phyloP scores from a whole-genome alignment of 495 filamentous ascomycete genomes.

The Penicillium coffeae region DNA sequence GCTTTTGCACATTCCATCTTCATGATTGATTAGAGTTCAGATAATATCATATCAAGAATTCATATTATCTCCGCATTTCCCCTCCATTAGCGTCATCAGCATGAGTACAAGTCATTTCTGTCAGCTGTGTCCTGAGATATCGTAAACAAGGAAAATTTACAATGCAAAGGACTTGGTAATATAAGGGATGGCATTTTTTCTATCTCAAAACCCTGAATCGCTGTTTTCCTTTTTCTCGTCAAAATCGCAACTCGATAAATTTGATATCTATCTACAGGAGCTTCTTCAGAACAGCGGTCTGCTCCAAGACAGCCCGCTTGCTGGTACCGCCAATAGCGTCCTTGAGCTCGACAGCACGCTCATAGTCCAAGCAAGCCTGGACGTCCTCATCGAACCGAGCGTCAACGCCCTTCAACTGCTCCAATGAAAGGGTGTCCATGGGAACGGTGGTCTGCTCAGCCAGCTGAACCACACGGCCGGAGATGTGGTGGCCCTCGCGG shows the following conservation, averaged over 20 bases:
- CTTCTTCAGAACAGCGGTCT: conserved; percentile 67
- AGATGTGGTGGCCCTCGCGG: conserved; percentile 84
- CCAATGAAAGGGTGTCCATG: conserved; percentile 72
- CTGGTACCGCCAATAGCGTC: conserved; percentile 80
- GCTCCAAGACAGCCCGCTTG: conserved; percentile 67
- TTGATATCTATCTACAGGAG: conserved; percentile 23
- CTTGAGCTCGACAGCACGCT: conserved; percentile 81
- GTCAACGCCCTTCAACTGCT: conserved; percentile 71
- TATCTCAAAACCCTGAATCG: no score
- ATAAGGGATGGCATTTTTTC: no score
- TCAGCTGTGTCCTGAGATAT: no score
- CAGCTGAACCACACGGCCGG: conserved; percentile 71
- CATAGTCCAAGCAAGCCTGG: conserved; percentile 71
- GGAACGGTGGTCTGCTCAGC: conserved; percentile 65
- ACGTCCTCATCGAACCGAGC: conserved; percentile 74
- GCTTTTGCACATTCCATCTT: no score
- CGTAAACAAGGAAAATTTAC: no score
- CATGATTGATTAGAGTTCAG: no score
- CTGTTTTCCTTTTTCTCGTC: not conserved
- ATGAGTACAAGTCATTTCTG: no score
- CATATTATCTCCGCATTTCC: no score
- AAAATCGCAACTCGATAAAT: not conserved
- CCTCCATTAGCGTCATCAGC: no score
- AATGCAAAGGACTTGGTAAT: no score
- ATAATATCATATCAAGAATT: no score